Evolutionary conservation across 176 grass and related monocot genomes (phyloP).

Genomic region (Oryza officinalis): DNA sequence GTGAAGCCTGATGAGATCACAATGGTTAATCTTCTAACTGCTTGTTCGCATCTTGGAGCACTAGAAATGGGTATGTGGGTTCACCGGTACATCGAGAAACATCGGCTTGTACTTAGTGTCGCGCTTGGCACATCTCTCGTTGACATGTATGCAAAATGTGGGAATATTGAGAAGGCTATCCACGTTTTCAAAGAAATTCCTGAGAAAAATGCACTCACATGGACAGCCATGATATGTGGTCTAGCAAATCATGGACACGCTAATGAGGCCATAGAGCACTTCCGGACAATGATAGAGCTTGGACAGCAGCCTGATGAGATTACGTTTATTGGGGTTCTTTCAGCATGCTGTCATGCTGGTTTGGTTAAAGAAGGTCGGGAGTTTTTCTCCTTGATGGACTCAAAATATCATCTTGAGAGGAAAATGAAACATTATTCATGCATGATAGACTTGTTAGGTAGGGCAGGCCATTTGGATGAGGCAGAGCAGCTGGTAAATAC

Average conservation of each 20-base stretch:
- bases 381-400: slow-evolving; percentile 57
- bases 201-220: slow-evolving; percentile 67
- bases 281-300: slow-evolving; percentile 59
- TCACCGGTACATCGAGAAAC: slow-evolving; percentile 56
- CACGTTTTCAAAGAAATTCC: slow-evolving; percentile 54
- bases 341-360: slow-evolving; percentile 82
- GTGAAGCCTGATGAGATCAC: slow-evolving; percentile 64
- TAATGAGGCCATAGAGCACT: slow-evolving; percentile 57
- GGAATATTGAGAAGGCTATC: slow-evolving; percentile 64
- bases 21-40: slow-evolving; percentile 65
- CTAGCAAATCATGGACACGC: slow-evolving; percentile 68
- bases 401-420: slow-evolving; percentile 58
- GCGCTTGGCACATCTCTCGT: slow-evolving; percentile 67
- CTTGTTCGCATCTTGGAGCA: slow-evolving; percentile 67
- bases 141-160: slow-evolving; percentile 89
- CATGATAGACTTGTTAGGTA: slow-evolving; percentile 83
- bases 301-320: slow-evolving; percentile 66
- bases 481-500: slow-evolving; percentile 70
- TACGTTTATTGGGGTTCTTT: slow-evolving; percentile 69
- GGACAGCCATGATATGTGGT: slow-evolving; percentile 73
- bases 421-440: slow-evolving; percentile 87
- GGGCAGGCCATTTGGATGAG: slow-evolving; percentile 64
- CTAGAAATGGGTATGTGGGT: slow-evolving; percentile 75
- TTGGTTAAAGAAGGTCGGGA: slow-evolving; percentile 54
- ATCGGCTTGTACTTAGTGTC: slow-evolving; percentile 47